phyloP scores from a whole-genome alignment of 495 filamentous ascomycete genomes.

The Xylaria nigripes region DNA sequence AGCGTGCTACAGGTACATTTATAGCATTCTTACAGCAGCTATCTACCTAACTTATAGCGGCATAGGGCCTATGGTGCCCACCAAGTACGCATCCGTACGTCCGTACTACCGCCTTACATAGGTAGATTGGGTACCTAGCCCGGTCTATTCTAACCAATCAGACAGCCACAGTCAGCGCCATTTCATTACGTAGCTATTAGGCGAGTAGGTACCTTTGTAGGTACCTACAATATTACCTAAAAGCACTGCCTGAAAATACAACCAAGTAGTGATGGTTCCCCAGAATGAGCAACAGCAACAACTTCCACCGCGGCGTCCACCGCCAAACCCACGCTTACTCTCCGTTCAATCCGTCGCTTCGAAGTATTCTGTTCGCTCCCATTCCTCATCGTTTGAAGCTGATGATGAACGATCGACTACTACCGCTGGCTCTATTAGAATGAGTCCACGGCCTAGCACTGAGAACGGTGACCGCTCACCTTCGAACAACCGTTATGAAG shows the following conservation, averaged over 20 bases:
- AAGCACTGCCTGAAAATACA: not conserved
- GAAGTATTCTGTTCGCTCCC: constrained; percentile 35
- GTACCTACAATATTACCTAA: not conserved
- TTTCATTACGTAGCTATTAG: not conserved
- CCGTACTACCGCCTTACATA: too few species aligned
- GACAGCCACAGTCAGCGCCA: not conserved
- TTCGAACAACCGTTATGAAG: constrained; percentile 48
- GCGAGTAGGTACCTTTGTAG: too few species aligned
- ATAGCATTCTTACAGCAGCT: too few species aligned
- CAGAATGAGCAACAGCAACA: constrained; percentile 6
- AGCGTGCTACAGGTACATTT: too few species aligned
- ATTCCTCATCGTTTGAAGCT: constrained; percentile 49
- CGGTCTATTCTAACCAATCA: constrained; percentile 1
- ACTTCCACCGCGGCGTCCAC: constrained; percentile 16
- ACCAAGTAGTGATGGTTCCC: constrained; percentile 4
- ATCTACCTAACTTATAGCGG: too few species aligned
- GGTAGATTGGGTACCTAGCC: too few species aligned
- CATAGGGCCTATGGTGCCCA: too few species aligned
- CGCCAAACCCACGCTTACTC: constrained; percentile 34
- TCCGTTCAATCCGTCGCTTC: constrained; percentile 38
- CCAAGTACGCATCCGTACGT: too few species aligned
- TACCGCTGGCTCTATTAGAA: constrained; percentile 28
- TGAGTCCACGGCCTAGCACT: constrained; percentile 25
- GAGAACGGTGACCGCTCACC: constrained; percentile 12
- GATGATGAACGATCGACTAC: constrained; percentile 54